Evolutionary conservation across 495 filamentous ascomycete species (phyloP).

Genomic region (Ascobolus immersus): DNA sequence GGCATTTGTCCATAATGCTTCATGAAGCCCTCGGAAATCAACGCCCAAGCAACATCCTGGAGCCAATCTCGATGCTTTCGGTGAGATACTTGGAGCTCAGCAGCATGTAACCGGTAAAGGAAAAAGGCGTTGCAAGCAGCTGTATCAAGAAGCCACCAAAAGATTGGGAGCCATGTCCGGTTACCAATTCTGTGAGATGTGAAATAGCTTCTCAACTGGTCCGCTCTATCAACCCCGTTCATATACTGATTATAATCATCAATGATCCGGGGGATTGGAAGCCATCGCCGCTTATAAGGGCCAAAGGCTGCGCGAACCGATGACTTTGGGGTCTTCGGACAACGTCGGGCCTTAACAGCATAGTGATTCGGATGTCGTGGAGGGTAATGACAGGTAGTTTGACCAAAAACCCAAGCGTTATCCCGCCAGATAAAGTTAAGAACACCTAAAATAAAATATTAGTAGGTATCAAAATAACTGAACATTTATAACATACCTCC

Average conservation of each 20-base stretch:
- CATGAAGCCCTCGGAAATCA: too few species aligned
- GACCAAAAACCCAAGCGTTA: neutral
- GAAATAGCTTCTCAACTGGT: conserved; percentile 11
- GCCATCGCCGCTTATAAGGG: neutral
- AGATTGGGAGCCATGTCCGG: conserved; percentile 10
- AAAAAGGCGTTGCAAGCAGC: conserved; percentile 5
- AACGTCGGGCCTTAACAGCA: neutral
- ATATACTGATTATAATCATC: conserved; percentile 16
- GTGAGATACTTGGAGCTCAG: too few species aligned
- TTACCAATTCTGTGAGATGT: conserved; percentile 4
- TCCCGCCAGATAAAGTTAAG: neutral
- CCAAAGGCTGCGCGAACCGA: neutral
- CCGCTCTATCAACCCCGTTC: conserved; percentile 13
- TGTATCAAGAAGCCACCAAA: conserved; percentile 14
- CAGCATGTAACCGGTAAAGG: too few species aligned
- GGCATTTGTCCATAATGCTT: too few species aligned
- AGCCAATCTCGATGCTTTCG: too few species aligned
- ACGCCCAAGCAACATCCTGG: too few species aligned
- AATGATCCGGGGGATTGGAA: conserved; percentile 4
- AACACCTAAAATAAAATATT: neutral
- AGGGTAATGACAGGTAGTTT: too few species aligned
- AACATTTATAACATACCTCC: too few species aligned
- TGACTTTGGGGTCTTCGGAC: too few species aligned
- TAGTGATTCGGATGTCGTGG: neutral
- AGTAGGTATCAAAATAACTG: too few species aligned